Conservation (phyloP, 164 flowering plant genomes). For the Umbilicus rupestris region DNA sequence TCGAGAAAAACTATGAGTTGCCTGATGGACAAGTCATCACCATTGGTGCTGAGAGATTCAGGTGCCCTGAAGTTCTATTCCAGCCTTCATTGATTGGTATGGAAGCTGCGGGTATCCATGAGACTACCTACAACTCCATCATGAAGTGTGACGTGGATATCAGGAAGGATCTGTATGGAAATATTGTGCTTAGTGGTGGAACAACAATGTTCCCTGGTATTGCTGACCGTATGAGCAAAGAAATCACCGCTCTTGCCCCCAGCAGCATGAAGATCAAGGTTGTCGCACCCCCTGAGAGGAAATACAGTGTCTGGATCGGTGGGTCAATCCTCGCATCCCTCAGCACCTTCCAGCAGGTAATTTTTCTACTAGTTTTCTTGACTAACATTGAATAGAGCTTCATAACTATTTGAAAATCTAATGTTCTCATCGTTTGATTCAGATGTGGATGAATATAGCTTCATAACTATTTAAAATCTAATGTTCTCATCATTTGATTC, state of each 20-base stretch:
- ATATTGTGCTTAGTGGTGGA: constrained; percentile 46
- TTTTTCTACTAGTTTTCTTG: not conserved
- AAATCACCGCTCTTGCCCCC: constrained; percentile 40
- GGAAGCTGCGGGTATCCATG: constrained; percentile 43
- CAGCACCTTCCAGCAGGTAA: constrained; percentile 45
- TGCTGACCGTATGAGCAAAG: constrained; percentile 48
- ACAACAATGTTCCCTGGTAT: constrained; percentile 47
- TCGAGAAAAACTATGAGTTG: constrained; percentile 38
- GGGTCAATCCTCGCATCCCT: constrained; percentile 42
- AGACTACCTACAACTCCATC: constrained; percentile 40
- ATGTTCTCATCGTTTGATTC: not conserved
- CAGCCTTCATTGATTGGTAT: constrained; percentile 42
- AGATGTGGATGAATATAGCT: constrained; percentile 28
- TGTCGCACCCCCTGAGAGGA: constrained; percentile 41
- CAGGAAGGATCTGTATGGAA: constrained; percentile 41
- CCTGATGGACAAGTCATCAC: constrained; percentile 44
- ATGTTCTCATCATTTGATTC: constrained; percentile 1
- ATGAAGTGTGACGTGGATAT: constrained; percentile 47
- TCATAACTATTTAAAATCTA: too few species aligned
- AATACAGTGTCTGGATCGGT: constrained; percentile 48
- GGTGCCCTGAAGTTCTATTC: constrained; percentile 42
- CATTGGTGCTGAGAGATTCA: constrained; percentile 42
- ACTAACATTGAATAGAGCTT: not conserved
- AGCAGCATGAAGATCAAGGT: constrained; percentile 48
- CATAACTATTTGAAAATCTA: not conserved